Evolutionary conservation across 2,329 filamentous ascomycete species (phyloP).

Genomic region (Penicillium polonicum): DNA sequence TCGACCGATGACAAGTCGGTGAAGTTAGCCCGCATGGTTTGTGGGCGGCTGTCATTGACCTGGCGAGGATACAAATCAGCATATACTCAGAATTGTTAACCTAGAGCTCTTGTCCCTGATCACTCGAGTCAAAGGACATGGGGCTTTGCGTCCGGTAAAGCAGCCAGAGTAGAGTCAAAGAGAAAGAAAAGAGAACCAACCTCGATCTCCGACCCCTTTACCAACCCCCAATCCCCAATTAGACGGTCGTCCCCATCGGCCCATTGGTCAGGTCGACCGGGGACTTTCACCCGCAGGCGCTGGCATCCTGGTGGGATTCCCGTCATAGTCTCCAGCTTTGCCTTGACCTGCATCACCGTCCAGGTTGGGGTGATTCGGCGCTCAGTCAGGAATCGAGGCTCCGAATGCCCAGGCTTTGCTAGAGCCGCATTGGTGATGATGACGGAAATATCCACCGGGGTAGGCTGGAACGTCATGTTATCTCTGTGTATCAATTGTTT

Average conservation of each 20-base stretch:
- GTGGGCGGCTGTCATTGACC: constrained; percentile 78
- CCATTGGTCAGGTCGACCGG: constrained; percentile 59
- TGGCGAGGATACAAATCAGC: constrained; percentile 37
- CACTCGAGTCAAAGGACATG: neutral
- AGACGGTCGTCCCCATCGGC: constrained; percentile 69
- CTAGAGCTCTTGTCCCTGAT: no score
- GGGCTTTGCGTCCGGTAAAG: neutral
- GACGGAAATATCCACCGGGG: constrained; percentile 41
- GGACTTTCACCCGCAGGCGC: constrained; percentile 68
- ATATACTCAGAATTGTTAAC: neutral
- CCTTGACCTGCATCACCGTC: constrained; percentile 79
- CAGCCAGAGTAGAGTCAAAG: neutral
- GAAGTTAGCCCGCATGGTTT: constrained; percentile 72
- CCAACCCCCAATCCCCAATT: constrained; percentile 52
- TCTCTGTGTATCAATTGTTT: neutral
- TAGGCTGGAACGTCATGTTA: constrained; percentile 39
- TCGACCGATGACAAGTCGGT: constrained; percentile 77
- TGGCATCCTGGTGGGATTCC: constrained; percentile 82
- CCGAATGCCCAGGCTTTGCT: constrained; percentile 14
- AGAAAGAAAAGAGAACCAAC: constrained; percentile 27
- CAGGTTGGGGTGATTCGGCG: constrained; percentile 89
- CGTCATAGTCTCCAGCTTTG: constrained; percentile 87
- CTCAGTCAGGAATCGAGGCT: constrained; percentile 64
- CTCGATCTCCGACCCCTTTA: constrained; percentile 46
- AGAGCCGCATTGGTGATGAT: constrained; percentile 37